Base-by-base conservation (phyloP, 805 yeast genomes). In the Candida nanaspora region DNA sequence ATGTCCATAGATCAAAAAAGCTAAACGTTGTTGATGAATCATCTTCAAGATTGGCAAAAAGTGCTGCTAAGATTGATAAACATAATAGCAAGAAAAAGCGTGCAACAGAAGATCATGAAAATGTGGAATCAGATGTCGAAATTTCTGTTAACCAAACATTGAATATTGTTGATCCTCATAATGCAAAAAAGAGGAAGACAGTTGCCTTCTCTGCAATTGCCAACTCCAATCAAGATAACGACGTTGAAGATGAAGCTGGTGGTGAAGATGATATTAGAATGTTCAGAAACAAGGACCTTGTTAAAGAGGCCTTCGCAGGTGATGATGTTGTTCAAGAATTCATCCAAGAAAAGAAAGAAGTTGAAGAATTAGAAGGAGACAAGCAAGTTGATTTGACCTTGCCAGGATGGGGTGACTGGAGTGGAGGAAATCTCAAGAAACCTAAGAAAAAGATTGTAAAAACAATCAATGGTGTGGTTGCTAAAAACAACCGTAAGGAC, bases 321-420 rank as follows among this genome's bases (percentile, higher is more conserved):
- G 98, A 93, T 64, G 93, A 93, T 57, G 96, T 91, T 31, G 84
- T 86, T 14, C 72, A 51, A 28, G 88, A 88, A 49, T 93, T 93
- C 59, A 78, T 76, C 46, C 72, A 66, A 13, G 98, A 89, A 52
- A 93, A 91, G 65, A 66, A 69, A 42, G 71, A 76, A 49, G 74
- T 74, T 11, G 69, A 72, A 6, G 74, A 67, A 34, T 88, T 83
- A 36, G 97, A 91, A 60, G 97, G 79, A 43, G 97, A 91, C 61
- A 74, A 86, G 56, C 88, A 82, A 53, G 81, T 83, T 43, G 96
- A 89, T 57, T 65, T 83, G 37, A 82, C 95, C 0, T 63, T 89
- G 39, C 98, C 97, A 3, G 98, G 98, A 1, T 93, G 98, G 97
- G 98, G 98, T 37, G 85, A 83, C 34, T 93, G 98, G 98, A 84